Evolutionary conservation across 805 yeast genomes (phyloP), one percentile per base, ranked within the genome.

Genomic region (Ogataea zsoltii): DNA sequence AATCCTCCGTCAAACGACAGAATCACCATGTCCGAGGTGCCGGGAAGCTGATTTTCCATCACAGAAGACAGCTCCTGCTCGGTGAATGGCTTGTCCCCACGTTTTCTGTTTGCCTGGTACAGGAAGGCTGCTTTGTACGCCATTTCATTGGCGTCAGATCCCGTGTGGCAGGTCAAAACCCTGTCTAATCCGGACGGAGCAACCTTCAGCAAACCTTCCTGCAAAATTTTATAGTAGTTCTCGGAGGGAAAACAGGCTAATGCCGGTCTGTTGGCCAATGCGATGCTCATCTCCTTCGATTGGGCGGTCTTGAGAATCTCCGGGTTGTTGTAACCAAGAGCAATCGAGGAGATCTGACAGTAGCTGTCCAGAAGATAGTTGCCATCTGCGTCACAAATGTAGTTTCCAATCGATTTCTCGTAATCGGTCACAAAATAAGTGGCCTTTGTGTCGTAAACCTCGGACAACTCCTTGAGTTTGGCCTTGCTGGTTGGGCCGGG

Each of bases 61-160:
- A 72, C 76, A 5, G 78, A 68, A 0, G 56, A 45, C 50, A 74
- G 62, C 53, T 78, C 82, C 54, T 74, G 79, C 14, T 51, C 54
- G 1, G 77, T 60, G 57, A 78, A 77, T 33, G 69, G 74, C 42
- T 61, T 56, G 2, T 62, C 55, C 23, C 79, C 81, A 63, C 88
- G 75, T 51, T 67, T 69, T 52, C 75, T 72, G 31, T 48, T 40
- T 25, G 79, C 74, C 54, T 77, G 81, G 61, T 75, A 79, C 78
- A 82, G 80, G 60, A 80, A 80, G 1, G 85, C 87, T 13, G 88
- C 88, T 56, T 82, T 82, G 66, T 73, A 81, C 1, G 88, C 88
- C 48, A 82, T 72, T 61, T 82, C 88, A 54, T 82, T 82, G 43
- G 88, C 88, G 62, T 78, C 82, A 2, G 88, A 80, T 38, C 88